Percentiles rank a stretch among this genome's conserved stretches.
phyloP scores from a whole-genome alignment of 495 filamentous ascomycete species.

The Recurvomyces mirabilis region DNA sequence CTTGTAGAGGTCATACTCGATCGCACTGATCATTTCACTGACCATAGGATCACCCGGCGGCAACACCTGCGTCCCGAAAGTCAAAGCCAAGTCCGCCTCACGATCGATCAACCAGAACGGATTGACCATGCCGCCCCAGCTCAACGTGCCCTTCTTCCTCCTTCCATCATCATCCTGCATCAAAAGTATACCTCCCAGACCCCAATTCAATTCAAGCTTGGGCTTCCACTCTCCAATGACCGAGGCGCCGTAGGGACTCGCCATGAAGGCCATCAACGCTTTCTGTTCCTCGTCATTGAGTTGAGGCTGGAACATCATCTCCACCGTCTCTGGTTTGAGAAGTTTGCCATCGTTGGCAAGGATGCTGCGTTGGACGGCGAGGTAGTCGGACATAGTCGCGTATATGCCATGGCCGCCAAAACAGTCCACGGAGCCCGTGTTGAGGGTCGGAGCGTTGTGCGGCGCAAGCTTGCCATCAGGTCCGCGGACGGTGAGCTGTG shows the following conservation, averaged over 20 bases:
- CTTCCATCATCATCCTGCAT: constrained; percentile 22
- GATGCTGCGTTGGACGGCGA: constrained; percentile 40
- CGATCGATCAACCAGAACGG: constrained; percentile 26
- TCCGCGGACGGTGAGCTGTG: constrained; percentile 10
- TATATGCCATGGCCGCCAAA: constrained; percentile 46
- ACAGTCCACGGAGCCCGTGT: constrained; percentile 27
- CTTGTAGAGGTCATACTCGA: constrained; percentile 15
- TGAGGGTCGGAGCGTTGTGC: constrained; percentile 22
- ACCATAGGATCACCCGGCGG: constrained; percentile 16
- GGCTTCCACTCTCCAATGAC: constrained; percentile 11
- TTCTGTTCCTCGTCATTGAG: background rate
- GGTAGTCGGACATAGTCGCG: constrained; percentile 36
- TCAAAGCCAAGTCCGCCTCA: constrained; percentile 12
- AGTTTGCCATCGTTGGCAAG: constrained; percentile 37
- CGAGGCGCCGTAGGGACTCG: background rate
- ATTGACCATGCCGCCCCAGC: constrained; percentile 29
- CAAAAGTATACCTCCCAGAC: constrained; percentile 29
- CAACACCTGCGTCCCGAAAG: constrained; percentile 18
- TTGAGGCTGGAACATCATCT: constrained; percentile 40
- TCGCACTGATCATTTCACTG: constrained; percentile 11
- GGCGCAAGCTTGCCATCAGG: constrained; percentile 17
- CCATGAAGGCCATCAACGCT: constrained; percentile 7
- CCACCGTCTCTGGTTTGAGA: constrained; percentile 33
- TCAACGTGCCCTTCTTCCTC: constrained; percentile 26
- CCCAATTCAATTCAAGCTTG: constrained; percentile 21